Conservation (phyloP, 1,139 yeast genomes). For the Suhomyces bolitotheri region DNA sequence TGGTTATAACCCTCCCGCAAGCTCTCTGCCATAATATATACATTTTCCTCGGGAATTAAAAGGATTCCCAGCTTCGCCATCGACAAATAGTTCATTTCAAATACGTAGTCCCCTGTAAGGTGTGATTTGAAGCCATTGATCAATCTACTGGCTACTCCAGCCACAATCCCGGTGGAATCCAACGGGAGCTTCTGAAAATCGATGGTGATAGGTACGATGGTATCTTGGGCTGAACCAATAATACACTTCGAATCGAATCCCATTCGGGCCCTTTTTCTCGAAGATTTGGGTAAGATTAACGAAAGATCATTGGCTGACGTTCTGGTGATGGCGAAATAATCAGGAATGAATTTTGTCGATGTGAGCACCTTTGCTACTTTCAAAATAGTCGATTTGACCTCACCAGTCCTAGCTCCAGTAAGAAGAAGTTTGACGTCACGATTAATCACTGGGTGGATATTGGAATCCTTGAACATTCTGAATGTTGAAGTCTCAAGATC, state of each 20-base stretch:
- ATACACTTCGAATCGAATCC: conserved; percentile 46
- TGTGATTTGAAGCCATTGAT: conserved; percentile 33
- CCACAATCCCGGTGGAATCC: conserved; percentile 67
- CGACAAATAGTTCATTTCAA: conserved; percentile 62
- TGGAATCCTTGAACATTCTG: conserved; percentile 38
- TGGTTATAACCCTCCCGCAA: background rate
- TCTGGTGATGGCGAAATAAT: conserved; percentile 60
- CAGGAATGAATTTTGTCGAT: conserved; percentile 36
- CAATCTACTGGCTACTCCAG: conserved; percentile 60
- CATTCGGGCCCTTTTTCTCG: conserved; percentile 32
- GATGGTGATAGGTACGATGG: conserved; percentile 56
- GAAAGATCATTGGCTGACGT: conserved; percentile 57
- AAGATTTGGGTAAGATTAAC: conserved; percentile 51
- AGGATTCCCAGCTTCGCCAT: conserved; percentile 64
- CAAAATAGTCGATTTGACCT: conserved; percentile 39
- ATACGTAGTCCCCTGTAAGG: conserved; percentile 23
- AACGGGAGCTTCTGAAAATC: conserved; percentile 58
- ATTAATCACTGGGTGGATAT: conserved; percentile 49
- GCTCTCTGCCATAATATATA: conserved; percentile 20
- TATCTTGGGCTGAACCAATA: conserved; percentile 60
- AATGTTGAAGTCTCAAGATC: conserved; percentile 39
- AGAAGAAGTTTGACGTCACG: conserved; percentile 44
- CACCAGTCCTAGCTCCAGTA: conserved; percentile 63
- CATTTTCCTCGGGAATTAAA: conserved; percentile 57
- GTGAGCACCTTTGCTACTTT: conserved; percentile 35